phyloP scores from a whole-genome alignment of 805 yeast species.

The Kodamaea nitidulidarum region DNA sequence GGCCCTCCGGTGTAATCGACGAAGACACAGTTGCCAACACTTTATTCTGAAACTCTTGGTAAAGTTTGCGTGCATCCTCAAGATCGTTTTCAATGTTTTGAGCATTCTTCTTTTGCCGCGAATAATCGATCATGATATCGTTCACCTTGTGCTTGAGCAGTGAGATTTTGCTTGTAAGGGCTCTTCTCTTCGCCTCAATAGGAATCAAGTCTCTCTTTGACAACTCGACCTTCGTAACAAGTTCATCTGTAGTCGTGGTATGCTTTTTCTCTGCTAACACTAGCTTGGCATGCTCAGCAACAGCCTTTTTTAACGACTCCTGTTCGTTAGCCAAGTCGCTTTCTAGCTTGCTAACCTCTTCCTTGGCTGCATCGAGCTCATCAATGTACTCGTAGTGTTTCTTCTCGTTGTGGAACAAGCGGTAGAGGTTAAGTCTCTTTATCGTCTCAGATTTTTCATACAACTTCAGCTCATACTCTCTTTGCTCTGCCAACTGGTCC shows the following conservation, averaged over 20 bases:
- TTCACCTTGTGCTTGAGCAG: conserved; percentile 45
- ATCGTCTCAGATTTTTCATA: conserved; percentile 45
- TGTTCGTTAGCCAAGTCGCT: conserved; percentile 25
- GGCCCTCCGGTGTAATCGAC: conserved; percentile 47
- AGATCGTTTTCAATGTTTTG: conserved; percentile 45
- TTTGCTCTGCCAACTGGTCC: conserved; percentile 71
- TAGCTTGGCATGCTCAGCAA: conserved; percentile 45
- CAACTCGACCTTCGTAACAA: conserved; percentile 39
- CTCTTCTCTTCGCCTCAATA: conserved; percentile 50
- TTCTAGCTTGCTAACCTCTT: conserved; percentile 33
- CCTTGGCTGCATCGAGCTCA: conserved; percentile 33
- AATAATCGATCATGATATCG: conserved; percentile 49
- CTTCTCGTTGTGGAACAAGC: conserved; percentile 57
- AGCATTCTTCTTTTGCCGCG: conserved; percentile 46
- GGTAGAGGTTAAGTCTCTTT: conserved; percentile 54
- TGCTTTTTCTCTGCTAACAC: conserved; percentile 39
- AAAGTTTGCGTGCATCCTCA: conserved; percentile 32
- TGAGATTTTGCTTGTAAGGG: conserved; percentile 43
- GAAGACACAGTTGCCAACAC: conserved; percentile 16
- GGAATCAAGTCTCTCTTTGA: conserved; percentile 56
- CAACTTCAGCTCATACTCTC: conserved; percentile 54
- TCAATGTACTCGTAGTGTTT: conserved; percentile 32
- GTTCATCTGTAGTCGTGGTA: conserved; percentile 33
- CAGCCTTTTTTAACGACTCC: conserved; percentile 20
- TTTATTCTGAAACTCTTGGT: conserved; percentile 29